Conservation (phyloP, 2,329 filamentous ascomycete species). For the Penicillium sp. region DNA sequence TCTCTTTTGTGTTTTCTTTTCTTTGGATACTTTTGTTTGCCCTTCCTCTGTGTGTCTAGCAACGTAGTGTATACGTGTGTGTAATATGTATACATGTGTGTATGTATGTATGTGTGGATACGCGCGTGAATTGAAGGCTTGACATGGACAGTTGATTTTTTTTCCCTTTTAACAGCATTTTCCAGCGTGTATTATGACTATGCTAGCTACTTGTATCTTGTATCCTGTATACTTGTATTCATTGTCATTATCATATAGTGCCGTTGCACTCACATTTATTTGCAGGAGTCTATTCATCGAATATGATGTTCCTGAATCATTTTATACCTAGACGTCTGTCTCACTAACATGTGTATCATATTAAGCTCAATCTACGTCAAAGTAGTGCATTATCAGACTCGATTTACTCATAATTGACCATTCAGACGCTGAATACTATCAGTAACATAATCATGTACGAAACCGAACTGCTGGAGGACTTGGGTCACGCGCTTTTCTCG, state of each 20-base stretch:
- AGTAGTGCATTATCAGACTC: no score
- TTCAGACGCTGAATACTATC: no score
- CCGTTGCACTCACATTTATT: neutral
- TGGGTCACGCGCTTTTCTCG: no score
- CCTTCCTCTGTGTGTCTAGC: slow-evolving; percentile 8
- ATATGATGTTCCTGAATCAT: neutral
- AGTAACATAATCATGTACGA: no score
- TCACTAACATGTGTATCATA: no score
- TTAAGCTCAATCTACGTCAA: no score
- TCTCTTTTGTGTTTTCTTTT: neutral
- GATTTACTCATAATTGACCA: no score
- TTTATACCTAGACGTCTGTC: neutral
- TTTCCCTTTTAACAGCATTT: slow-evolving; percentile 6
- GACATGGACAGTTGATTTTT: neutral
- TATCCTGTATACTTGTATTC: neutral
- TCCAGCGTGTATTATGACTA: slow-evolving; percentile 13
- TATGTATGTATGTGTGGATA: slow-evolving; percentile 6
- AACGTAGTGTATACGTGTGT: neutral
- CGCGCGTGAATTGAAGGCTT: slow-evolving; percentile 2
- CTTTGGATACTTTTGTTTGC: slow-evolving; percentile 3
- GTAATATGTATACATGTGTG: neutral
- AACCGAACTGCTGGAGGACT: no score
- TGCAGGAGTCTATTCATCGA: neutral
- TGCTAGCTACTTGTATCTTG: neutral
- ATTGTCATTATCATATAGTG: neutral